These are phyloP conservation scores for Teratosphaeria destructans DNA, from an alignment of 2,329 filamentous ascomycete species.

Conservation along the genomic window DNA sequence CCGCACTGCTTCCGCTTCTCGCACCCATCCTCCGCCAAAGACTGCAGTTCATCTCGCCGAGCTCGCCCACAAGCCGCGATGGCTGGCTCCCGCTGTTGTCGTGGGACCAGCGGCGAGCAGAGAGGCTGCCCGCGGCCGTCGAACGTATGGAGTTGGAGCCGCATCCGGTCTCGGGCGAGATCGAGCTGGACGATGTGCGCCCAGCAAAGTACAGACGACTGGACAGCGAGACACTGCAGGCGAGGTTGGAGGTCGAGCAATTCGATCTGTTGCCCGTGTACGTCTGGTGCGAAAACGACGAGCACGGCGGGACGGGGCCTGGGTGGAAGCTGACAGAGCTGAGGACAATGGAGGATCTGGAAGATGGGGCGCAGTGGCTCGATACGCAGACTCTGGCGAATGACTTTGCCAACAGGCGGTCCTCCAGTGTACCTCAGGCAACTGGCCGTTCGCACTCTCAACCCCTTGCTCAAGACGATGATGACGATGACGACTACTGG, in stretches of 20 bases:
- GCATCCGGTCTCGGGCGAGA: constrained; percentile 71
- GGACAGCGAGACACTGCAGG: constrained; percentile 65
- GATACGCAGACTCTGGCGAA: constrained; percentile 52
- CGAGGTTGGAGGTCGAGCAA: constrained; percentile 51
- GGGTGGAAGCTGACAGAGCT: constrained; percentile 68
- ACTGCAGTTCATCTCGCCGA: constrained; percentile 50
- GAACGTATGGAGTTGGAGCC: constrained; percentile 58
- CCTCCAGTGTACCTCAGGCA: constrained; percentile 1
- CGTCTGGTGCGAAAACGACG: constrained; percentile 58
- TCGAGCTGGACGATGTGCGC: constrained; percentile 62
- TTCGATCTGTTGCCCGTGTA: constrained; percentile 55
- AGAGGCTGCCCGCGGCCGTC: constrained; percentile 51
- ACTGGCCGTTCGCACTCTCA: constrained; percentile 10
- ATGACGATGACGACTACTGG: constrained; percentile 73
- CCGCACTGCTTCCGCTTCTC: constrained; percentile 49
- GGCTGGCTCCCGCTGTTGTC: constrained; percentile 62
- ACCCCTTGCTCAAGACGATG: constrained; percentile 33
- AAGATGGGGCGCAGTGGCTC: constrained; percentile 50
- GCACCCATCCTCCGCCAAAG: constrained; percentile 55
- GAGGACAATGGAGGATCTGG: constrained; percentile 42
- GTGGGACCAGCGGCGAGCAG: constrained; percentile 51
- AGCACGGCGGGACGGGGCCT: constrained; percentile 43
- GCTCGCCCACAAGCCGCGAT: constrained; percentile 32
- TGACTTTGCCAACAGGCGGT: constrained; percentile 21
- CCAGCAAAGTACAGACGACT: constrained; percentile 55